Base-by-base conservation (phyloP, 192 early-diverging fungal species). In the Podila epicladia region DNA sequence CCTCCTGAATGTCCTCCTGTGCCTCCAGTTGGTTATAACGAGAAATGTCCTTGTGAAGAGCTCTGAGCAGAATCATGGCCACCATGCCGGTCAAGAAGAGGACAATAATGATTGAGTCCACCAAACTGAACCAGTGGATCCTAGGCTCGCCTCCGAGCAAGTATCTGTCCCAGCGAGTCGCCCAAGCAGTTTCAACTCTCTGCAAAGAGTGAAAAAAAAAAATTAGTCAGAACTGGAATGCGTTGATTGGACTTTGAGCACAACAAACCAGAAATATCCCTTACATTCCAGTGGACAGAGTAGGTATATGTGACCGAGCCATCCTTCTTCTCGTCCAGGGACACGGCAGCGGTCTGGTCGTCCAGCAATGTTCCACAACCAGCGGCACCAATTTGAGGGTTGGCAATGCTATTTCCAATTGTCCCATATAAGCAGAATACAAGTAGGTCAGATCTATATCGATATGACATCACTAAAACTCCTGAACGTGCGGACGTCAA, bases 91-190 rank as follows among this genome's bases (percentile, higher is more conserved):
- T 90, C 66, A 98, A 87, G 87, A 98, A 95, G 7, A 98, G 72
- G 12, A 98, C 95, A 77, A 99, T 96, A 72, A 97, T 91, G 62
- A 94, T 92, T 12, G 97, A 97, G 87, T 99, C 97, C 53, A 96
- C 91, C 71, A 99, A 87, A 33, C 92, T 93, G 82, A 98, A 95
- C 97, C 97, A 98, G 74, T 98, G 97, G 64, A 97, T 96, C 72
- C 91, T 92, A 41, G 96, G 95, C 64, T 99, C 95, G 41, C 94
- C 91, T 28, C 94, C 86, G 33, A 94, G 86, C 37, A 97, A 71
- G 75, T 97, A 96, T 69, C 85, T 89, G 75, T 96, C 92, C 92
- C 94, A 99, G 28, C 97, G 89, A 4, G 92, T 94, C n/a, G 91
- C 93, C 91, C 92, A 94, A 32, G 87, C 86, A 45, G 87, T 93